Conservation (phyloP, 1,284 basidiomycete genomes). For the Cryptococcus sp. region DNA sequence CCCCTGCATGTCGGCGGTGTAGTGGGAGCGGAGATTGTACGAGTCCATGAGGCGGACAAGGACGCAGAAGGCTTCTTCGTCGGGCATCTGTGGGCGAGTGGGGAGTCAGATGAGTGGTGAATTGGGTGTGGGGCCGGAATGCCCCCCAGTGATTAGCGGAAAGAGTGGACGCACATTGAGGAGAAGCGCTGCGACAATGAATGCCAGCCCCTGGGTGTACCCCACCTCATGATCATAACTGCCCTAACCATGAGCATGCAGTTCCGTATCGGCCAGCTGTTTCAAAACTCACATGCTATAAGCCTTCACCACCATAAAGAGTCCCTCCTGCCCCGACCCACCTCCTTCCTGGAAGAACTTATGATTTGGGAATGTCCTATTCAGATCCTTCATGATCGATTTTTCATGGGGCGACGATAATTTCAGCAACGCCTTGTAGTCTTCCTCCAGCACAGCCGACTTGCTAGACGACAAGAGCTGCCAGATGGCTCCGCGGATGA, state of each 20-base stretch:
- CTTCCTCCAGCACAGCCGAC: conserved; percentile 77
- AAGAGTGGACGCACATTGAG: conserved; percentile 65
- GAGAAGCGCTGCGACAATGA: conserved; percentile 88
- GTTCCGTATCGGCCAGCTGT: background rate
- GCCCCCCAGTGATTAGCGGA: background rate
- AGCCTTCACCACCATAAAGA: conserved; percentile 96
- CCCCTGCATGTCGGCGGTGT: conserved; percentile 96
- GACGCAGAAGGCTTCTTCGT: conserved; percentile 95
- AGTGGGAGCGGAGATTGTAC: conserved; percentile 93
- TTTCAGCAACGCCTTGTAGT: conserved; percentile 80
- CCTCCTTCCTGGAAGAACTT: conserved; percentile 84
- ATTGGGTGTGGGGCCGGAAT: background rate
- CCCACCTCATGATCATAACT: conserved; percentile 93
- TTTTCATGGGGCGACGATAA: conserved; percentile 86
- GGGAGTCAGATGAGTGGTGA: conserved; percentile 3
- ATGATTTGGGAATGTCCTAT: conserved; percentile 96
- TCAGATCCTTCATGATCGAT: conserved; percentile 84
- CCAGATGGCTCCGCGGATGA: conserved; percentile 83
- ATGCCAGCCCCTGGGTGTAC: conserved; percentile 94
- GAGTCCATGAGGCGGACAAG: conserved; percentile 97
- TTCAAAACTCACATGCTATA: conserved; percentile 70
- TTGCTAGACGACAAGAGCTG: conserved; percentile 97
- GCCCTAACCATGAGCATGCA: conserved; percentile 5
- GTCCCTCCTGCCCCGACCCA: conserved; percentile 89
- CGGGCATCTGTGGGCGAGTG: conserved; percentile 71